Conservation (phyloP, 1,284 basidiomycete genomes). For the Agroathelia rolfsii region DNA sequence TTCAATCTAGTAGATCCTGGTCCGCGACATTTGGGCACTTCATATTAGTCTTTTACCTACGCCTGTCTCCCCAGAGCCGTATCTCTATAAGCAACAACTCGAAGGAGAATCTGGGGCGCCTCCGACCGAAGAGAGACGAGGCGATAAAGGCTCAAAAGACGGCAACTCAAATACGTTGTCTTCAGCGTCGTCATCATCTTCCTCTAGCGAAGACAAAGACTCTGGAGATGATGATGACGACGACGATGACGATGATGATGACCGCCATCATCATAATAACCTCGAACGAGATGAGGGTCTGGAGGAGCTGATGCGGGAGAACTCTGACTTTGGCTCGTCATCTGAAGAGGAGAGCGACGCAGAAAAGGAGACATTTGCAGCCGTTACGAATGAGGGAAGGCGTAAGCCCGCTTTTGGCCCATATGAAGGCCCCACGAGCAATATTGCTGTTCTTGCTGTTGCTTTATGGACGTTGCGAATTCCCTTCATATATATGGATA, state of each 20-base stretch:
- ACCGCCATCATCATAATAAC: too few relatives aligned
- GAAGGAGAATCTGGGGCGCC: constrained; percentile 13
- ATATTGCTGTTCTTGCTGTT: constrained; percentile 56
- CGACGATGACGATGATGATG: constrained; percentile 22
- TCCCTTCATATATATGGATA: constrained; percentile 66
- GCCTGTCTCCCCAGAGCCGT: constrained; percentile 53
- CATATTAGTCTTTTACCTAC: constrained; percentile 56
- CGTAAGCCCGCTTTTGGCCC: constrained; percentile 14
- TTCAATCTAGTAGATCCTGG: constrained; percentile 44
- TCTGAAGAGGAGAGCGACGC: constrained; percentile 29
- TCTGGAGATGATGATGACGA: constrained; percentile 18
- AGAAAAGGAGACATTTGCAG: constrained; percentile 13
- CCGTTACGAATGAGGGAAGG: constrained; percentile 5
- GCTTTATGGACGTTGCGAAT: constrained; percentile 73
- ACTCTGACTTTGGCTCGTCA: constrained; percentile 39
- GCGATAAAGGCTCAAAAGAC: constrained; percentile 9
- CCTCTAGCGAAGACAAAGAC: constrained; percentile 18
- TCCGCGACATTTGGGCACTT: constrained; percentile 75
- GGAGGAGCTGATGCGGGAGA: constrained; percentile 41
- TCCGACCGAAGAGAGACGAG: constrained; percentile 13
- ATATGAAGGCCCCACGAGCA: constrained; percentile 49
- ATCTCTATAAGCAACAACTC: constrained; percentile 31
- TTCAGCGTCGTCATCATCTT: constrained; percentile 10
- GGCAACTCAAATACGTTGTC: constrained; percentile 5
- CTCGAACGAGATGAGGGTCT: too few relatives aligned